Base-by-base conservation (phyloP, 345 rosid genomes). In the Kandelia obovata region DNA sequence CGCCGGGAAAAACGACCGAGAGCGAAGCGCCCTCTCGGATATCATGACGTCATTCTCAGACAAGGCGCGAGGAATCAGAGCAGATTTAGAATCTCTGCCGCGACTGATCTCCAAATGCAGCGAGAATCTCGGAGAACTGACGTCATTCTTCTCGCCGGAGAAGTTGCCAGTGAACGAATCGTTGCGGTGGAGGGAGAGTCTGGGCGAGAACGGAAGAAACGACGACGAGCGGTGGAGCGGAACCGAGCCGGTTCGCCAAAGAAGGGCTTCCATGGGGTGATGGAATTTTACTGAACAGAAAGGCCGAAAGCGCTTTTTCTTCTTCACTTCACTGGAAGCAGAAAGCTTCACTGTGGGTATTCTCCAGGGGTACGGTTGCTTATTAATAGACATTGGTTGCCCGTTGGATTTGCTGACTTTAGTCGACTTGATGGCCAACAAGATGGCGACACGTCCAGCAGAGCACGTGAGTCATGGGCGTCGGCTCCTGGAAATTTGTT, bases 191-290 rank as follows among this genome's bases (percentile, higher is more conserved):
- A 88, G 75, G 6, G 84, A 35, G 15, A 71, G 15, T 37, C 62
- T 79, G 10, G 85, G 65, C 0, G 87, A 77, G 58, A 76, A 67
- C 20, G 83, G 30, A 6, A 70, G 58, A 15, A 73, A 73, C 55
- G 77, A 70, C 46, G 19, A 19, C 19, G 49, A 43, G 49, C 75
- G 31, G 20, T 56, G 76, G 57, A 73, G 72, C 67, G 86, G 78
- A 67, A 82, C 63, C 43, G 94, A 90, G 69, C 88, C 87, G 66
- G 89, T 78, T 77, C 96, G 77, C 31, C 85, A 13, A 53, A 89
- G 65, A 66, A 72, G 51, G 67, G 86, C 77, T 72, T 85, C 80
- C 98, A 90, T 92, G 65, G 74, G 47, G 74, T 49, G 35, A 57
- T 31, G 51, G 28, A 7, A 16, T 32, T 28, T 15, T 28, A n/a